Evolutionary conservation across 225 moss, liverwort and hornwort species (phyloP), one percentile per base, ranked within the genome.

Genomic region (Physcomitrellopsis africana): DNA sequence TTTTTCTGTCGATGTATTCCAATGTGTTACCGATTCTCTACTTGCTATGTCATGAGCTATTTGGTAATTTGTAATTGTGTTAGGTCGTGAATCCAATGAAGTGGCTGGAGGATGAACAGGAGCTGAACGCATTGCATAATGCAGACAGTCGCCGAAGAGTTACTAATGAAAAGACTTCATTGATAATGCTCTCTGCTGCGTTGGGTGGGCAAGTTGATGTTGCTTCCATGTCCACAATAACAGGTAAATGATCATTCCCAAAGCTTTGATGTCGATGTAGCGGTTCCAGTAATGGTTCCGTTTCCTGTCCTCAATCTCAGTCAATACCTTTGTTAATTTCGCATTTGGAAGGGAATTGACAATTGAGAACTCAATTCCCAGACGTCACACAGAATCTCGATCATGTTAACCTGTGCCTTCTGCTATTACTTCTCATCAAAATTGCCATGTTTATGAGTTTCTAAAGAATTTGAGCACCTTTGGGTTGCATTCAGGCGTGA

Each of bases 41-140:
- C 46, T 83, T 71, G 32, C 51, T 73, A 63, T 43, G 19, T 29
- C 7, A 52, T 65, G 56, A 17, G 18, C 58, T 83, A 41, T 69
- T 48, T 63, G 67, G 27, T 27, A 43, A 46, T 59, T 76, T 56
- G 13, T 48, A n/a, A 43, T 76, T 24, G 63, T 37, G 37, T 42
- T 70, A 91, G 93, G 87, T 94, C 73, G 94, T 92, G 67, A 94
- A 86, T 76, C 82, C 90, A 43, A 81, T 94, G 66, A 94, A 87
- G 81, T 94, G 90, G 89, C 82, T 94, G 83, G 94, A 94, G 84
- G 94, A 92, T 82, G 92, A 94, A 70, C 79, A 86, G 65, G 92
- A 94, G 75, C 77, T 94, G 19, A 86, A 82, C 72, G 85, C 90
- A 71, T 78, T 94, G 67, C 87, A 86, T 81, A 92, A 86, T 32